A percentile compares a stretch with the other conserved stretches of the same genome.
Evolutionary conservation across 2,329 filamentous ascomycete genomes (phyloP).

Genomic region (Monosporascus sp.): DNA sequence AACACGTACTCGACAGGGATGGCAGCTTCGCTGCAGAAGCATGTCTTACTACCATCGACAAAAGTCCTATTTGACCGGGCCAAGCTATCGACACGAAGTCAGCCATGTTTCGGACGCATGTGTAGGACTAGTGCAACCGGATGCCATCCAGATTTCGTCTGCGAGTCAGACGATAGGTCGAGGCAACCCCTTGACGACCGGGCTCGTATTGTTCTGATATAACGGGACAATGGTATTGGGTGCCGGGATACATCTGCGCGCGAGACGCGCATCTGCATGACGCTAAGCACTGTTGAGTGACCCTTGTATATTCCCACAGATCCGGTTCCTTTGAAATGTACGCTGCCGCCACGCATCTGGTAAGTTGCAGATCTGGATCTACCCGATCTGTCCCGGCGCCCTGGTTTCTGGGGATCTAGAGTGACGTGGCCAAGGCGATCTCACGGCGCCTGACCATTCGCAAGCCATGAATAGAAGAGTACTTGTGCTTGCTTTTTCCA

Average conservation of each 20-base stretch:
- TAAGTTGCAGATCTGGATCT: neutral
- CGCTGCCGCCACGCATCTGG: neutral
- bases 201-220: neutral
- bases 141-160: neutral
- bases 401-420: neutral
- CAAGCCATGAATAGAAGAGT: slow-evolving; percentile 10
- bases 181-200: neutral
- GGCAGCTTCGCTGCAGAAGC: neutral
- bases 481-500: slow-evolving; percentile 11
- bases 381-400: neutral
- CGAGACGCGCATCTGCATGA: neutral
- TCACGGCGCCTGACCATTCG: neutral
- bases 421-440: neutral
- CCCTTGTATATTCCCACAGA: neutral
- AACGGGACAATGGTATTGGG: neutral
- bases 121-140: neutral
- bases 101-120: neutral
- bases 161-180: neutral
- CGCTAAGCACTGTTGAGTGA: neutral
- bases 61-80: neutral
- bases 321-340: neutral
- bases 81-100: neutral
- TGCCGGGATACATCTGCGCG: neutral
- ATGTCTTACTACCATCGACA: neutral
- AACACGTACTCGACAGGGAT: neutral